A percentile compares a stretch with the other conserved stretches of the same genome.
Evolutionary conservation across 306 rosid genomes (phyloP).

Genomic region (Gynostemma pentaphyllum): DNA sequence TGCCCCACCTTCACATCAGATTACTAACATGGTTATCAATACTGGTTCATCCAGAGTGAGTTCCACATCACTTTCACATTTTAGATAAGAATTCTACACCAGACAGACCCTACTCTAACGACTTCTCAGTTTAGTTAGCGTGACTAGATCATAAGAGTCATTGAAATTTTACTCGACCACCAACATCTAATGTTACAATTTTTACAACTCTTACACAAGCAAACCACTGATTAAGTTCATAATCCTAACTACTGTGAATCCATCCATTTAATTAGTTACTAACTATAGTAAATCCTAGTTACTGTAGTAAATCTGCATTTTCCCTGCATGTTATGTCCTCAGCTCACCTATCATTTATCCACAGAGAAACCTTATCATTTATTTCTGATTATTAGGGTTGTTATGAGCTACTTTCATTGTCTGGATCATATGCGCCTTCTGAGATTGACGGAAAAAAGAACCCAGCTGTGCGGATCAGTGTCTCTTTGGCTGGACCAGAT

Average conservation of each 20-base stretch:
- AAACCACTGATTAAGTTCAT: neutral
- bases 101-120: no score
- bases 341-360: neutral
- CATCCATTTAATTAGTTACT: neutral
- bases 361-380: neutral
- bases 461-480: conserved; percentile 10
- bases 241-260: neutral
- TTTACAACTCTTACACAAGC: neutral
- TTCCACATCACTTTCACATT: conserved; percentile 3
- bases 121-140: neutral
- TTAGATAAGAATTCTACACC: neutral
- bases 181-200: no score
- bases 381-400: conserved; percentile 8
- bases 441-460: neutral
- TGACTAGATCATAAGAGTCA: neutral
- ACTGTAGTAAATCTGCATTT: neutral
- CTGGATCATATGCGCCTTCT: conserved; percentile 9
- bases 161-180: neutral
- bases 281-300: neutral
- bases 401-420: conserved; percentile 9
- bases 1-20: neutral
- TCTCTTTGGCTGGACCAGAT: conserved; percentile 16
- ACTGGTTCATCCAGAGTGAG: neutral
- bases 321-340: neutral
- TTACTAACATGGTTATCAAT: neutral